Evolutionary conservation across 1,284 basidiomycete genomes (phyloP).

Genomic region (Heimioporus retisporus): DNA sequence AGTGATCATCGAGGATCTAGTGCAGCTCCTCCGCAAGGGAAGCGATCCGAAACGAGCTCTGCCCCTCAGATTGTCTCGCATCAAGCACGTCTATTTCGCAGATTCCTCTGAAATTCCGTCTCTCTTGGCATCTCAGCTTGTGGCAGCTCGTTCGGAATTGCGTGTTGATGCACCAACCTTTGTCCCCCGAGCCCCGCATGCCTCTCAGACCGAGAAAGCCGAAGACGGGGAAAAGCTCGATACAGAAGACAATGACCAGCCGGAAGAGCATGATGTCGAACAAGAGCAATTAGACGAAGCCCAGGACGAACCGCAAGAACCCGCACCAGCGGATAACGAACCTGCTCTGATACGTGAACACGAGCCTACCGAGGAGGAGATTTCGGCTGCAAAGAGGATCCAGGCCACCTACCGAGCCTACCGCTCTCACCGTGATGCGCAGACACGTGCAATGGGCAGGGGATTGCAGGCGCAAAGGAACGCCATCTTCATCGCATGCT

Average conservation of each 20-base stretch:
- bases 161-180: constrained; percentile 17
- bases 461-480: constrained; percentile 36
- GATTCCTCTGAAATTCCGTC: constrained; percentile 31
- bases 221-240: constrained; percentile 10
- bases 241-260: not conserved
- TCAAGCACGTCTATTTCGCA: constrained; percentile 28
- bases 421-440: constrained; percentile 30
- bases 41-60: not conserved
- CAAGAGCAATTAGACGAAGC: constrained; percentile 13
- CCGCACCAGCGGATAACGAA: constrained; percentile 9
- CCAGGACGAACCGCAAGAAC: constrained; percentile 30
- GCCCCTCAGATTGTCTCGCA: constrained; percentile 20
- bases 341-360: constrained; percentile 23
- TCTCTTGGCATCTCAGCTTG: constrained; percentile 28
- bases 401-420: constrained; percentile 35
- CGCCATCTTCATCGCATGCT: constrained; percentile 46
- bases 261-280: constrained; percentile 18
- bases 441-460: constrained; percentile 38
- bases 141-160: constrained; percentile 26
- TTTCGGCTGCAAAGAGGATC: constrained; percentile 29
- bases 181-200: not conserved
- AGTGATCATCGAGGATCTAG: constrained; percentile 31
- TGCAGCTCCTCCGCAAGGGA: constrained; percentile 34
- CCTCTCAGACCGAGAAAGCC: constrained; percentile 6
- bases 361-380: constrained; percentile 31